Evolutionary conservation across 768 basidiomycete species (phyloP).

Genomic region (Cystofilobasidium macerans): DNA sequence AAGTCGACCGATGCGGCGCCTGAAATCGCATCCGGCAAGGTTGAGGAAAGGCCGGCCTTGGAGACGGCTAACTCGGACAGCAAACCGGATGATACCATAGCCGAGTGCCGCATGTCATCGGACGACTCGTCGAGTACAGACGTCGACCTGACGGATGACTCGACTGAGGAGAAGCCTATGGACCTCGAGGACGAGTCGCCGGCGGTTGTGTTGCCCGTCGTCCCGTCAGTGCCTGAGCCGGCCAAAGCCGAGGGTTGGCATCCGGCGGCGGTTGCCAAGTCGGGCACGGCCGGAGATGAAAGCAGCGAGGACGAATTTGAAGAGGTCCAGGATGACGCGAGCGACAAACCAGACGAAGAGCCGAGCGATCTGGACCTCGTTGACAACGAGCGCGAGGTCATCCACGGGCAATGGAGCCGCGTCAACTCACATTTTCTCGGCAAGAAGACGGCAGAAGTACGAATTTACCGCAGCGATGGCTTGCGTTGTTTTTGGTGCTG

Average conservation of each 20-base stretch:
- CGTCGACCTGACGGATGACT: slow-evolving; percentile 4
- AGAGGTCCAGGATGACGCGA: slow-evolving; percentile 40
- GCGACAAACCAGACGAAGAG: no score
- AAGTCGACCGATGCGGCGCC: background rate
- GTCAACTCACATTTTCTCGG: slow-evolving; percentile 78
- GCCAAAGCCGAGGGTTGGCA: no score
- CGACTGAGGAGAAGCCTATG: background rate
- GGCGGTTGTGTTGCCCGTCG: background rate
- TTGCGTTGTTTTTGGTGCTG: no score
- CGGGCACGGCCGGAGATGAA: background rate
- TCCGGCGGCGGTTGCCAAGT: background rate
- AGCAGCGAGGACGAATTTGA: background rate
- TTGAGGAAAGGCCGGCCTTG: no score
- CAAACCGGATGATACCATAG: background rate
- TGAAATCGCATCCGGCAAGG: no score
- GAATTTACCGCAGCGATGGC: no score
- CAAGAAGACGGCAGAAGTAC: slow-evolving; percentile 80
- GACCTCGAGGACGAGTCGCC: background rate
- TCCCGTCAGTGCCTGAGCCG: no score
- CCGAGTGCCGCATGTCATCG: background rate
- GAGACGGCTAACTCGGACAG: no score
- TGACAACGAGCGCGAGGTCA: slow-evolving; percentile 50
- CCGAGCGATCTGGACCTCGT: slow-evolving; percentile 48
- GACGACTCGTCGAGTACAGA: background rate
- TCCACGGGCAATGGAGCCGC: slow-evolving; percentile 89